Conservation (phyloP, 139 green algal species). For the Chlamydomonas sp. region DNA sequence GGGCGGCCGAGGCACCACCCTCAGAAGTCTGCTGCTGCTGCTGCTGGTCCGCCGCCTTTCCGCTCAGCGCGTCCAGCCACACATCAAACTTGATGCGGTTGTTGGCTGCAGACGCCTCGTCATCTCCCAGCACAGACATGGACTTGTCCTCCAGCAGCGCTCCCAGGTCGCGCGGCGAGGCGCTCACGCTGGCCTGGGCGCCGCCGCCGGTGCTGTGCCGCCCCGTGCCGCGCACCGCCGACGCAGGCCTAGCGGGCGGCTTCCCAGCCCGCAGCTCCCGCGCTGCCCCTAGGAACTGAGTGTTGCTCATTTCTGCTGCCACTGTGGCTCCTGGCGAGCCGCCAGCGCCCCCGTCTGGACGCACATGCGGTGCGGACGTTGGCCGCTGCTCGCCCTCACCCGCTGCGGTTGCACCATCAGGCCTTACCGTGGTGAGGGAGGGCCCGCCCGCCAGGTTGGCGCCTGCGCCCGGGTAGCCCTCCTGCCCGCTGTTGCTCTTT, state of each 20-base stretch:
- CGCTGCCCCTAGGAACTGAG: too few relatives aligned
- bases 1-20: neutral
- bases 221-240: neutral
- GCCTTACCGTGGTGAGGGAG: neutral
- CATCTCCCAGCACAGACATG: slow-evolving; percentile 12
- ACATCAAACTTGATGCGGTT: slow-evolving; percentile 37
- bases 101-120: neutral
- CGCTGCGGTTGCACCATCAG: neutral
- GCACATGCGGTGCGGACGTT: slow-evolving; percentile 23
- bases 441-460: neutral
- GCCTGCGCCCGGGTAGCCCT: neutral
- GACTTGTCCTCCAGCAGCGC: slow-evolving; percentile 1
- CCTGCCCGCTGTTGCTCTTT: too few relatives aligned
- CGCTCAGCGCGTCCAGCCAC: slow-evolving; percentile 20
- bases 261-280: too few relatives aligned
- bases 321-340: too few relatives aligned
- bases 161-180: neutral
- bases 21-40: too few relatives aligned
- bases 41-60: neutral
- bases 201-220: neutral
- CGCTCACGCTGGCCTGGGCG: neutral
- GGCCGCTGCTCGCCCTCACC: neutral
- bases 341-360: neutral
- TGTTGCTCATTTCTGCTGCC: too few relatives aligned
- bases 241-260: too few relatives aligned